Evolutionary conservation across 2,329 filamentous ascomycete species (phyloP), one percentile per base, ranked within the genome.

Genomic region (Apiospora kogelbergensis): DNA sequence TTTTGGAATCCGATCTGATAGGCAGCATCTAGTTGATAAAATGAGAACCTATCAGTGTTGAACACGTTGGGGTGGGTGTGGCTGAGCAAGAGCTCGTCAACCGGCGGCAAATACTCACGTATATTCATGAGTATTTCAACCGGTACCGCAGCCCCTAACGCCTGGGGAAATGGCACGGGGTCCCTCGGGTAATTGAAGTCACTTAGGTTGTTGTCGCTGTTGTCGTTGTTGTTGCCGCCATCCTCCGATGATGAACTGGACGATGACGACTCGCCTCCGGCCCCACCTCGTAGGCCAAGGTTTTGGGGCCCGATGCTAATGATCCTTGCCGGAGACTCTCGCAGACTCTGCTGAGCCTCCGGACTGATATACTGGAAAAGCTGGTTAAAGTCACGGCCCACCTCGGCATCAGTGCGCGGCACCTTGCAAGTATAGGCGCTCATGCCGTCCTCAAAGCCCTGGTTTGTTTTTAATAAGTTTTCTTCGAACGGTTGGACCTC

Each of bases 91-190:
- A 60, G 30, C 53, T 60, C 53, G 53, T 60, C 53, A 9, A 60
- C 2, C 2, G 26, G 53, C 7, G 30, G 30, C 53, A 60, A 26
- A 30, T 37, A n/a, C 30, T 11, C 15, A 7, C n/a, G 10, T 15
- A 60, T 20, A 6, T 3, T 11, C 17, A 60, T 20, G 1, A 60
- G 9, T 3, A 60, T 4, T 20, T 60, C 53, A 20, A 11, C 17
- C 1, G 53, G 53, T 6, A 60, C 17, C 11, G 40, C 40, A 7
- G 3, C 10, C 9, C 5, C 30, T 30, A 37, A 9, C 26, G 1
- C 17, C 17, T 57, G 6, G 1, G 6, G 1, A 2, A 30, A 26
- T 2, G 2, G 5, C 24, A 6, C 5, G 0, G 24, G 7, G 11
- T 53, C 3, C 3, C 1, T 6, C 3, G 46, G 46, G n/a, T n/a